A percentile compares a stretch with the other conserved stretches of the same genome.
Conservation (phyloP, 768 basidiomycete species). For the Lyophyllum shimeji region DNA sequence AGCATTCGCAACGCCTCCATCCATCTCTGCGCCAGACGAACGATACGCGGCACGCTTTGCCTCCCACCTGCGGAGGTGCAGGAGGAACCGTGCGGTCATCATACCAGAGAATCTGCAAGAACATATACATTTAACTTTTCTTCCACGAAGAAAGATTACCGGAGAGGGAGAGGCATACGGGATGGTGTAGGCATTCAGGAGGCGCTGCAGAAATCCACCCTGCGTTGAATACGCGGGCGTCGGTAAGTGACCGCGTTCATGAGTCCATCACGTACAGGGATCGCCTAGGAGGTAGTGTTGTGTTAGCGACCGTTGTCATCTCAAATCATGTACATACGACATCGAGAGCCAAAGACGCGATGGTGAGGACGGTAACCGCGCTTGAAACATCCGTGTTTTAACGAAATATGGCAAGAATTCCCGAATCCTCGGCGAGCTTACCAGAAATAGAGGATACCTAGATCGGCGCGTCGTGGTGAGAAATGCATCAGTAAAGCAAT, state of each 20-base stretch:
- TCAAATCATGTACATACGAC: not conserved
- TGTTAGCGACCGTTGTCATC: not conserved
- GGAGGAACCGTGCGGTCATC: not conserved
- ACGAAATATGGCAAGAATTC: not conserved
- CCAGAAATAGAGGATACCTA: not conserved
- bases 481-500: not conserved
- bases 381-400: not conserved
- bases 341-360: not conserved
- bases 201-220: not conserved
- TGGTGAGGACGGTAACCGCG: not conserved
- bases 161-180: not conserved
- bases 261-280: not conserved
- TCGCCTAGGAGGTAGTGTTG: not conserved
- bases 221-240: not conserved
- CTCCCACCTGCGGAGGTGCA: not conserved
- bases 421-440: not conserved
- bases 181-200: not conserved
- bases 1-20: too few species aligned
- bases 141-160: not conserved
- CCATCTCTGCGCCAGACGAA: too few species aligned
- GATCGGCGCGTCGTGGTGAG: not conserved
- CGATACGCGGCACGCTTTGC: not conserved
- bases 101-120: not conserved
- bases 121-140: too few species aligned
- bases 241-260: too few species aligned